Evolutionary conservation across 495 filamentous ascomycete species (phyloP), one percentile per base, ranked within the genome.

Genomic region (Bacidia gigantensis): DNA sequence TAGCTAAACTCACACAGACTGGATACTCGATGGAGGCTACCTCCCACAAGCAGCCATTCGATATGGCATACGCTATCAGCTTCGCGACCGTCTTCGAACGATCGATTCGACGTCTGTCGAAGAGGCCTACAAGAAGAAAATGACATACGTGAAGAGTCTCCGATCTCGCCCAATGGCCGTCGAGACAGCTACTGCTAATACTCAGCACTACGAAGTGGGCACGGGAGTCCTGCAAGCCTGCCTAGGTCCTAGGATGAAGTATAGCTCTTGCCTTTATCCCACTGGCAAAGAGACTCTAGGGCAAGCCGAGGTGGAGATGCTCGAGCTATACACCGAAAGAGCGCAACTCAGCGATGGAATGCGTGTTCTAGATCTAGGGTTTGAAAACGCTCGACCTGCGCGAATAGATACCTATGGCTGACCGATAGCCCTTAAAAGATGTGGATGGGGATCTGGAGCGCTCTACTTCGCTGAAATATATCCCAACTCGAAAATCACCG

Each of bases 191-290:
- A 60, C 69, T 2, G 78, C 80, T 18, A 84, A 83, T 61, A 58
- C 73, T 50, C 78, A 83, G 67, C 81, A 84, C 61, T 83, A 84
- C 60, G 80, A 83, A 65, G 78, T 83, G 25, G 76, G 73, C 12
- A 79, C 78, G 2, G 75, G 74, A 3, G 71, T 81, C 50, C 66
- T 83, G 22, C 55, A 56, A 14, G 72, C 69, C 32, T 73, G 68
- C 51, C 64, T 85, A 3, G 81, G 81, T 2, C 76, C 76, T 12
- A 64, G 78, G 50, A 82, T 82, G 74, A 83, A 83, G 69, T 84
- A 82, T 54, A 77, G 72, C 21, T 71, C 64, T 47, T 76, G 71
- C 55, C 65, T 81, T 59, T 84, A 82, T 63, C 70, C 71, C 10
- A 73, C 66, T 50, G 76, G 74, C 3, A 60, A 53, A 7, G 74